Base-by-base conservation (phyloP, 2,329 filamentous ascomycete species). In the Clarireedia homoeocarpa region DNA sequence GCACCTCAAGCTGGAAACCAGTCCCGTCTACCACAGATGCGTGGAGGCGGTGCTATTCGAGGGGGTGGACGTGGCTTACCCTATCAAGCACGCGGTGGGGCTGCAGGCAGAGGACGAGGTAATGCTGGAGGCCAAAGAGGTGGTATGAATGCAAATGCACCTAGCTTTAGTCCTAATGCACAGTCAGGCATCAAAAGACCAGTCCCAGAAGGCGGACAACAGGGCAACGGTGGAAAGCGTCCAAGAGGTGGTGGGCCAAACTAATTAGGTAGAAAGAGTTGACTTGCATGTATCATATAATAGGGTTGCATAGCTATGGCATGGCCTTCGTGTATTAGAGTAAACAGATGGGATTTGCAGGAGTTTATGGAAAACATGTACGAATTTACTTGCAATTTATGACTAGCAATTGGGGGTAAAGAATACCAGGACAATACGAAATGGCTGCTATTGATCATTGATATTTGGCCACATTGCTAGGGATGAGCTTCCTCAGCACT, bases 401-500 rank as follows among this genome's bases (percentile, higher is more conserved):
- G 48, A 52, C 38, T 46, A 40, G 20, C 17, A 40, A 4, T 44
- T 23, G 20, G 46, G 47, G 30, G 17, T 9, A 58, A 58, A n/a
- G 39, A 36, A 51, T 48, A 51, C 36, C 17, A 38, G 27, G 44
- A 54, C 30, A 27, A 36, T 27, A 27, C 44, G 46, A 58, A 47
- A 34, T 46, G 46, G 24, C 15, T 34, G 10, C 30, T 34, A 34
- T 34, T 34, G 9, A 52, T 66, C 45, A 69, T 61, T 69, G 64
- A 50, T 68, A 69, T 59, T 70, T 68, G 40, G 63, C 60, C 58
- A 64, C 47, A 60, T 84, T 84, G 63, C 79, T 86, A 57, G 80
- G 75, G 71, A 90, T 85, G 73, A 90, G 75, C 67, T 79, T 82
- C 62, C 77, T 76, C 64, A 89, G 66, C 10, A 85, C 79, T 60